These are phyloP conservation scores for Diplosphaera chodatii DNA, from an alignment of 139 green algal species.

Conservation along the genomic window DNA sequence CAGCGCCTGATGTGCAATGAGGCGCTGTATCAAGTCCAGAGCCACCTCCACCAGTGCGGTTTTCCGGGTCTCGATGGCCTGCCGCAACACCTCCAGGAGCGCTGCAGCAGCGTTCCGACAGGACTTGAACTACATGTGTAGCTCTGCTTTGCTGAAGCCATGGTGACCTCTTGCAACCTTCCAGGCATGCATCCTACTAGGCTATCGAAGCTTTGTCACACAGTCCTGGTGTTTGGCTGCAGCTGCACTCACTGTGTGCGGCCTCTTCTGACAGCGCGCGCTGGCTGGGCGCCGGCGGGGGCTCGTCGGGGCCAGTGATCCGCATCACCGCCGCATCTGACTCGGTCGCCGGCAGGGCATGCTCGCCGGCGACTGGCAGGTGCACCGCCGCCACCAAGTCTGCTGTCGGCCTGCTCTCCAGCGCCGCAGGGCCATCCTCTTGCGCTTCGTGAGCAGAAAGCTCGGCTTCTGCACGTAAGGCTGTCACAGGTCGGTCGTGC, in stretches of 20 bases:
- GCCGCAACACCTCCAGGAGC: constrained; percentile 47
- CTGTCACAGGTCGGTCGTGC: too few relatives aligned
- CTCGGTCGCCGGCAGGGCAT: not conserved
- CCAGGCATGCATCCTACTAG: too few relatives aligned
- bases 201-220: too few relatives aligned
- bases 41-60: constrained; percentile 70
- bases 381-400: not conserved
- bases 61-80: constrained; percentile 64
- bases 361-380: not conserved
- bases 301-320: not conserved
- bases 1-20: constrained; percentile 75
- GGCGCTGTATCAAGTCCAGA: constrained; percentile 85
- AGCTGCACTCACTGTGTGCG: constrained; percentile 4
- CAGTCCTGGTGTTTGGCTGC: not conserved
- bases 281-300: not conserved
- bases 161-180: not conserved
- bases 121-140: not conserved
- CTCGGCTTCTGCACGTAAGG: too few relatives aligned
- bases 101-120: constrained; percentile 20
- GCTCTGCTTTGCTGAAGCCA: not conserved
- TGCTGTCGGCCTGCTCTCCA: not conserved
- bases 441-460: too few relatives aligned
- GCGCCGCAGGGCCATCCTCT: not conserved
- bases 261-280: constrained; percentile 11
- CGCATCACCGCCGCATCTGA: not conserved